phyloP scores from a whole-genome alignment of 148 eudicot genomes.

The Spergularia marina region DNA sequence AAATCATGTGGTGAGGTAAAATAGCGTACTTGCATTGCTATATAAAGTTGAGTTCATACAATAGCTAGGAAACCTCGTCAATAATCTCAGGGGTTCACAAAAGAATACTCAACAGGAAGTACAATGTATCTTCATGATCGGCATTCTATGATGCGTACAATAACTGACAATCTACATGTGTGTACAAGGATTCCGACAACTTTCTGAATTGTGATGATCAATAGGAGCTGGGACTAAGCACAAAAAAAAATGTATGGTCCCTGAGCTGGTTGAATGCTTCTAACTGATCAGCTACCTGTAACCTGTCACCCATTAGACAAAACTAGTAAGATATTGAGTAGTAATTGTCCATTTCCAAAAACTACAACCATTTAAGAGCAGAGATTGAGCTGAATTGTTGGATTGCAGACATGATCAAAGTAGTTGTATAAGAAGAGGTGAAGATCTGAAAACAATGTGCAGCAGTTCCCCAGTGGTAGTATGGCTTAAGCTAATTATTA shows the following conservation, averaged over 20 bases:
- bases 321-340: neutral
- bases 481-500: neutral
- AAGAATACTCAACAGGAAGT: neutral
- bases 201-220: neutral
- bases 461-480: no score
- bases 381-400: no score
- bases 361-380: no score
- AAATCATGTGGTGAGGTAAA: no score
- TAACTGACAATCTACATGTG: neutral
- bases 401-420: neutral
- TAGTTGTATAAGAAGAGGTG: no score
- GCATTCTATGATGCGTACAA: neutral
- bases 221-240: neutral
- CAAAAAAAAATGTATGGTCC: slow-evolving; percentile 2
- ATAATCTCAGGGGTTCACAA: slow-evolving; percentile 10
- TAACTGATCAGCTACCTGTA: neutral
- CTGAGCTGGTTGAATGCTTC: neutral
- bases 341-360: neutral
- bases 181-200: neutral
- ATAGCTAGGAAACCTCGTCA: no score
- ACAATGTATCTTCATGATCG: neutral
- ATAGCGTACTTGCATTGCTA: no score
- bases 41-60: no score
- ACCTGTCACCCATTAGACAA: neutral
- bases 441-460: no score